Evolutionary conservation across 192 early-diverging fungal genomes (phyloP).

Genomic region (Backusella tuberculispora): DNA sequence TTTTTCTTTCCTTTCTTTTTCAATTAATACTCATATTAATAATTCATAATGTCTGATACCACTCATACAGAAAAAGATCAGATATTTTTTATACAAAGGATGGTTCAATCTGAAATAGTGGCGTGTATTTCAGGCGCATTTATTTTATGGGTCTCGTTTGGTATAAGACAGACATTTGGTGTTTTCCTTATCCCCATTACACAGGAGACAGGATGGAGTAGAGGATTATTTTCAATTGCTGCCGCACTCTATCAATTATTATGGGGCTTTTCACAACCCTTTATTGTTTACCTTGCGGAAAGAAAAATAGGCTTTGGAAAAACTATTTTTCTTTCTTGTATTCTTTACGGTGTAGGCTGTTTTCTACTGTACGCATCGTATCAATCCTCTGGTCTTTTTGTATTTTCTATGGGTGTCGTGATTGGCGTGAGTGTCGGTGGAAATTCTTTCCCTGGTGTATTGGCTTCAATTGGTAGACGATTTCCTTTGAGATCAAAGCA

Average conservation of each 20-base stretch:
- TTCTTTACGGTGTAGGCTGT: slow-evolving; percentile 26
- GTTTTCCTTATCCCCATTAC: slow-evolving; percentile 37
- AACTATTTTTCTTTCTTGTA: slow-evolving; percentile 9
- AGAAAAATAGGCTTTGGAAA: slow-evolving; percentile 21
- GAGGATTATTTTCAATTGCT: slow-evolving; percentile 33
- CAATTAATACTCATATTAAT: neutral
- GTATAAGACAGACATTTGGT: slow-evolving; percentile 39
- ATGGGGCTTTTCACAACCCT: slow-evolving; percentile 32
- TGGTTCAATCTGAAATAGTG: slow-evolving; percentile 12
- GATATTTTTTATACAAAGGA: neutral
- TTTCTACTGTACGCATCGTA: slow-evolving; percentile 20
- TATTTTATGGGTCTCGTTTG: slow-evolving; percentile 35
- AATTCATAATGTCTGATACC: neutral
- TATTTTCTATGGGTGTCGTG: slow-evolving; percentile 32
- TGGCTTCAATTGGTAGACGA: slow-evolving; percentile 33
- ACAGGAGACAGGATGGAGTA: slow-evolving; percentile 27
- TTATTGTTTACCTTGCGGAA: slow-evolving; percentile 33
- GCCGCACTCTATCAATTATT: slow-evolving; percentile 33
- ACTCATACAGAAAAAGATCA: neutral
- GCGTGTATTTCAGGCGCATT: slow-evolving; percentile 31
- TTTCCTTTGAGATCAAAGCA: slow-evolving; percentile 26
- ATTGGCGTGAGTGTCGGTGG: slow-evolving; percentile 40
- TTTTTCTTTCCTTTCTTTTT: neutral
- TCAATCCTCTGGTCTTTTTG: slow-evolving; percentile 24
- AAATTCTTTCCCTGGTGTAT: slow-evolving; percentile 33